Evolutionary conservation across 805 yeast species (phyloP), one percentile per base, ranked within the genome.

Genomic region (Jamesozyma hellenica): DNA sequence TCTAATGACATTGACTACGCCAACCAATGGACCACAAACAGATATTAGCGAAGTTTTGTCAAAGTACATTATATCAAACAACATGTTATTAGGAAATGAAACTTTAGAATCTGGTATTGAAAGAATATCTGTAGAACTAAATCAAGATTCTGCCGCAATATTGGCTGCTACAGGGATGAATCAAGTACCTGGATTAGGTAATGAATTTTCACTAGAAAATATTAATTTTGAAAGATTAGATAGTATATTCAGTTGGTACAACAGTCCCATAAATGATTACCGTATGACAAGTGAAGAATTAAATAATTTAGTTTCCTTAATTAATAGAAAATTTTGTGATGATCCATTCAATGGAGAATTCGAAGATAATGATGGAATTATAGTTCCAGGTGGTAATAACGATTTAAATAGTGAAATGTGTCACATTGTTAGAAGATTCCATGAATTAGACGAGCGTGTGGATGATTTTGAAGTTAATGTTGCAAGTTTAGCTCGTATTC

Each of bases 1-100:
- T 56, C 68, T 90, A 35, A 77, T 71, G 52, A 58, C 59, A 32
- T 34, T 64, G 23, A 58, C 62, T 2, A 51, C 57, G 15, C 63
- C 63, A 11, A 57, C 63, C 1, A 53, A 47, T 39, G 61, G 61
- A 1, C 63, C 62, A 4, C 61, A 56, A 36, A 56, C 60, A 1
- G 58, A 56, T 33, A 53, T 58, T 11, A 50, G 51, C 21, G 63
- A 58, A 23, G 53, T 58, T 19, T 42, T 57, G 28, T 50, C 60
- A 2, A 56, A 55, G 28, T 58, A 56, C 32, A 46, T 60, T 17
- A 44, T 50, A 14, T 35, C 55, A 11, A 55, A 57, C 35, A 51
- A 56, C 32, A 36, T 58, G 25, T 32, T 56, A 5, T 43, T 43
- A 21, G 50, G 45, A 8, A 50, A 47, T 14, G 64, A 60, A 38